A percentile compares a stretch with the other conserved stretches of the same genome.
phyloP scores from a whole-genome alignment of 169 alveolate genomes.

The Plasmodium vinckei region DNA sequence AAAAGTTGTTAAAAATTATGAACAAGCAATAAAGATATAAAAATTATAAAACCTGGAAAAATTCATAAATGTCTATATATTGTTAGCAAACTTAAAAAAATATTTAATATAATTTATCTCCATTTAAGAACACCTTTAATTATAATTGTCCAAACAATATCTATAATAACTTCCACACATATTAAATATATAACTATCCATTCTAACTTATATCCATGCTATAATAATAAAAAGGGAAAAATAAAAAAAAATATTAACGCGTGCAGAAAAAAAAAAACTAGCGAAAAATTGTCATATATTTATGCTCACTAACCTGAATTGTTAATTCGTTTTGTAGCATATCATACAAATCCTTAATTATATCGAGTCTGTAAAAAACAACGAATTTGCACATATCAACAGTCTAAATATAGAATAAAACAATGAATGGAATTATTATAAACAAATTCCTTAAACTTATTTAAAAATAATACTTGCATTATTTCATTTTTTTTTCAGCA shows the following conservation, averaged over 20 bases:
- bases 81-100: no score
- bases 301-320: slow-evolving; percentile 73
- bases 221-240: slow-evolving; percentile 10
- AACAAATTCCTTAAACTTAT: no score
- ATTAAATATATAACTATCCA: slow-evolving; percentile 89
- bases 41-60: no score
- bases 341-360: slow-evolving; percentile 89
- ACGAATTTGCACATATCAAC: not conserved
- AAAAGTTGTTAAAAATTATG: no score
- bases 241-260: not conserved
- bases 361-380: slow-evolving; percentile 79
- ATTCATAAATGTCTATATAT: no score
- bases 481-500: no score
- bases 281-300: not conserved
- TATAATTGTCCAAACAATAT: slow-evolving; percentile 89
- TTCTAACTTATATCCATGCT: slow-evolving; percentile 90
- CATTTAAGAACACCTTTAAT: slow-evolving; percentile 86
- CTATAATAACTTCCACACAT: slow-evolving; percentile 87
- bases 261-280: not conserved
- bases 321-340: slow-evolving; percentile 89
- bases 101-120: slow-evolving; percentile 60
- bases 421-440: no score
- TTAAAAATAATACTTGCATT: no score
- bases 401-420: not conserved
- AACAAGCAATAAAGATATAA: no score